Evolutionary conservation across 805 yeast genomes (phyloP), one percentile per base, ranked within the genome.

Genomic region (Wilhelminamyces savonicus): DNA sequence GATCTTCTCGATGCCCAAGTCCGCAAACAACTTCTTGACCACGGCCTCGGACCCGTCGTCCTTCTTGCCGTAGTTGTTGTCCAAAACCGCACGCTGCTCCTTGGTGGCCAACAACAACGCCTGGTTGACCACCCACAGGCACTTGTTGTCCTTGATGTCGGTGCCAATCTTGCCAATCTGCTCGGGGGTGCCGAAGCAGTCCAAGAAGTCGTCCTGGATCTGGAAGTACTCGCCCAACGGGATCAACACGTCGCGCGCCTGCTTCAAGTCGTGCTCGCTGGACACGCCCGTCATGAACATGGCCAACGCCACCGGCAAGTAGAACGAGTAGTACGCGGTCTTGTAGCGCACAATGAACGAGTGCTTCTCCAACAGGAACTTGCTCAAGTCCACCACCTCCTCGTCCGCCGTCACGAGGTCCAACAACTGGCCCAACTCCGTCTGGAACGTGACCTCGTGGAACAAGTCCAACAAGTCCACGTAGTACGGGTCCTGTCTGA

Each of bases 221-320:
- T 92, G 99, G 80, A 92, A 92, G 59, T 92, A 92, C 60, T 92
- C 97, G 36, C 99, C 99, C 44, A 92, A 74, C 33, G 97, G 97
- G 41, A 92, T 78, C 58, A 92, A 71, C 24, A 92, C 78, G 44
- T 84, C 92, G 39, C 69, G 71, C 13, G 86, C 96, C 67, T 90
- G 97, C 54, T 83, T 72, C 55, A 92, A 72, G 58, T 90, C 96
- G 46, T 64, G 57, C 32, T 71, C 81, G 47, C 72, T 69, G 36
- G 68, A 69, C 45, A 82, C 56, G 31, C 96, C 97, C 35, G 94
- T 82, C 72, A 85, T 81, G 61, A 66, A 82, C 96, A 92, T 87
- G 23, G 97, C 95, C 37, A 92, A 71, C 3, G 95, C 97, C 29
- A 92, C 99, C 17, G 99, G 98, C 52, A 92, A 71, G 62, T 92